Evolutionary conservation across 352 stramenopile genomes (phyloP).

Genomic region (Globisporangium uncinulatum): DNA sequence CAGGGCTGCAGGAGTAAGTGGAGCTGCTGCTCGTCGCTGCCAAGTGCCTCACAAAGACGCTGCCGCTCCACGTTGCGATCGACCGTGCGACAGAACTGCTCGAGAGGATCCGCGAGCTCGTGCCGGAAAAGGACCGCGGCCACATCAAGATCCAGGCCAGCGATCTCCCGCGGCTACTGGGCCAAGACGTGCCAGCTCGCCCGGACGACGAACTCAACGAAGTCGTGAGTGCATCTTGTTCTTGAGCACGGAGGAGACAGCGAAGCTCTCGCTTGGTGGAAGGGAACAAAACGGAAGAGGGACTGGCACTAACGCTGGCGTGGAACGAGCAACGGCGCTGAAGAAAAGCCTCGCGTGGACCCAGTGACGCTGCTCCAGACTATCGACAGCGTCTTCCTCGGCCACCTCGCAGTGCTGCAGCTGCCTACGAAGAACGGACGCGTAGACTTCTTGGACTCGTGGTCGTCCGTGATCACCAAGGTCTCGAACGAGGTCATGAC

Average conservation of each 20-base stretch:
- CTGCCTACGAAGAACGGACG: slow-evolving; percentile 46
- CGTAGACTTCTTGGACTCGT: slow-evolving; percentile 66
- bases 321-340: slow-evolving; percentile 13
- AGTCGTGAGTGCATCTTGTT: slow-evolving; percentile 53
- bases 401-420: slow-evolving; percentile 42
- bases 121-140: slow-evolving; percentile 40
- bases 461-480: slow-evolving; percentile 54
- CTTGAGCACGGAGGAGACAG: slow-evolving; percentile 48
- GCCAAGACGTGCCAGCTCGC: slow-evolving; percentile 15
- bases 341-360: slow-evolving; percentile 21
- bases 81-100: slow-evolving; percentile 38
- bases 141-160: slow-evolving; percentile 46
- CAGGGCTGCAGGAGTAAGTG: slow-evolving; percentile 42
- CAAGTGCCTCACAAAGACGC: slow-evolving; percentile 39
- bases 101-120: slow-evolving; percentile 30
- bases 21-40: slow-evolving; percentile 54
- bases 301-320: no score
- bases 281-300: not conserved
- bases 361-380: slow-evolving; percentile 33
- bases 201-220: slow-evolving; percentile 17
- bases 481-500: slow-evolving; percentile 57
- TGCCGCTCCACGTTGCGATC: slow-evolving; percentile 41
- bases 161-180: slow-evolving; percentile 24
- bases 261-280: slow-evolving; percentile 22
- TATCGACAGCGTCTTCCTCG: slow-evolving; percentile 44